Conservation (phyloP, 2,329 filamentous ascomycete species). For the Exophiala sp. region DNA sequence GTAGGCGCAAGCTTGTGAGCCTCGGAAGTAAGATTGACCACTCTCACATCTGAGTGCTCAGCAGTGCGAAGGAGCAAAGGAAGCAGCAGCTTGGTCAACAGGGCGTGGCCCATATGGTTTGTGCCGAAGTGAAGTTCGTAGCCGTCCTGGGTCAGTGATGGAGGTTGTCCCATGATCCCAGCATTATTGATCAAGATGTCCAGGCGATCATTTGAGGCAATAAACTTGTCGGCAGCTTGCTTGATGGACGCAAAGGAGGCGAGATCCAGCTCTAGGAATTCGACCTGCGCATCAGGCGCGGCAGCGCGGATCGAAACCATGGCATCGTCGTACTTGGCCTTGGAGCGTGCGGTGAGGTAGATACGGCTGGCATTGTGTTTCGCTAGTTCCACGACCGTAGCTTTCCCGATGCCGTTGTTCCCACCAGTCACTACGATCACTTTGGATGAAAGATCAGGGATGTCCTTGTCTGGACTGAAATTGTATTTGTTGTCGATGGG, state of each 20-base stretch:
- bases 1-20: constrained; percentile 23
- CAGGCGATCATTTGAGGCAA: constrained; percentile 32
- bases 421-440: constrained; percentile 47
- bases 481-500: constrained; percentile 1
- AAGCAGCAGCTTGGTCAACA: constrained; percentile 39
- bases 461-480: constrained; percentile 18
- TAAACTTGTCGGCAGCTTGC: constrained; percentile 37
- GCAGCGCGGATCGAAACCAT: constrained; percentile 35
- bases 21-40: constrained; percentile 39
- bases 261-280: constrained; percentile 37
- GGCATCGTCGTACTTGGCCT: constrained; percentile 32
- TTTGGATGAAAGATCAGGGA: constrained; percentile 38
- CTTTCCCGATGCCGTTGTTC: constrained; percentile 46
- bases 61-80: constrained; percentile 32
- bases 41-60: constrained; percentile 36
- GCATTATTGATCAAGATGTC: constrained; percentile 47
- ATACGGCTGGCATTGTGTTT: constrained; percentile 39
- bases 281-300: constrained; percentile 28
- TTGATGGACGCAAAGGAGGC: constrained; percentile 30
- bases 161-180: constrained; percentile 41
- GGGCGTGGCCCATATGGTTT: constrained; percentile 48
- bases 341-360: constrained; percentile 36
- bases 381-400: constrained; percentile 38
- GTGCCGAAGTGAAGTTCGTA: constrained; percentile 48
- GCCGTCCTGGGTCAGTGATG: constrained; percentile 40